These are phyloP conservation scores for Tulasnella calospora DNA, from an alignment of 768 basidiomycete genomes.

Conservation along the genomic window DNA sequence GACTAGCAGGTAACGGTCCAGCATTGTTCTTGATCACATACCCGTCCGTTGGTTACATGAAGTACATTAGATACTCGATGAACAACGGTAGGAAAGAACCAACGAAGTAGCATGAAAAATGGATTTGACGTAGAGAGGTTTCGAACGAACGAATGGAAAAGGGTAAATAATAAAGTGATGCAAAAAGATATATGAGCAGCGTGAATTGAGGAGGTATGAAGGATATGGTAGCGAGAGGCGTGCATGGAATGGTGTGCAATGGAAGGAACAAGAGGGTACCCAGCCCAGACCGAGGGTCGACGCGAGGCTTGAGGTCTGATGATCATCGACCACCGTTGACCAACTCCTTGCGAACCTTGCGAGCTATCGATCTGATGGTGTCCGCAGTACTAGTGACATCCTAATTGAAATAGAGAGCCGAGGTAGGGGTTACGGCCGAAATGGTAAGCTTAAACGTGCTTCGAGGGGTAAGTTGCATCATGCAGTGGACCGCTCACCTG, in stretches of 20 bases:
- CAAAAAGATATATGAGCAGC: not conserved
- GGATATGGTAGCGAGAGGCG: not conserved
- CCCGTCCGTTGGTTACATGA: not conserved
- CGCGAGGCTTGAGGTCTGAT: not conserved
- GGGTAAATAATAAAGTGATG: not conserved
- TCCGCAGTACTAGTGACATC: not conserved
- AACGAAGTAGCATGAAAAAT: not conserved
- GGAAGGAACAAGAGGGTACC: not conserved
- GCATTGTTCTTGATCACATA: not conserved
- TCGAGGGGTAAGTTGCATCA: not conserved
- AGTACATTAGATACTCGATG: not conserved
- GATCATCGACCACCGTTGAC: conserved; percentile 1
- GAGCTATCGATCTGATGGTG: conserved; percentile 8
- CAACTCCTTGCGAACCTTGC: not conserved
- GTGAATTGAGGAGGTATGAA: not conserved
- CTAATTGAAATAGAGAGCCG: not conserved
- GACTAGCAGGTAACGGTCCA: not conserved
- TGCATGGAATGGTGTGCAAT: not conserved
- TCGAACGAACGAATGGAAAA: not conserved
- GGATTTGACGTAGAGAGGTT: not conserved
- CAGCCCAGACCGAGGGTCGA: not conserved
- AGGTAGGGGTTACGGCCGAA: conserved; percentile 4
- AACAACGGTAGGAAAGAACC: not conserved
- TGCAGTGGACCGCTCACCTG: not conserved
- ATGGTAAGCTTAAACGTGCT: not conserved